Percentiles rank a stretch among this genome's conserved stretches.
Conservation (phyloP, 495 filamentous ascomycete species). For the Chlorociboria aeruginascens region DNA sequence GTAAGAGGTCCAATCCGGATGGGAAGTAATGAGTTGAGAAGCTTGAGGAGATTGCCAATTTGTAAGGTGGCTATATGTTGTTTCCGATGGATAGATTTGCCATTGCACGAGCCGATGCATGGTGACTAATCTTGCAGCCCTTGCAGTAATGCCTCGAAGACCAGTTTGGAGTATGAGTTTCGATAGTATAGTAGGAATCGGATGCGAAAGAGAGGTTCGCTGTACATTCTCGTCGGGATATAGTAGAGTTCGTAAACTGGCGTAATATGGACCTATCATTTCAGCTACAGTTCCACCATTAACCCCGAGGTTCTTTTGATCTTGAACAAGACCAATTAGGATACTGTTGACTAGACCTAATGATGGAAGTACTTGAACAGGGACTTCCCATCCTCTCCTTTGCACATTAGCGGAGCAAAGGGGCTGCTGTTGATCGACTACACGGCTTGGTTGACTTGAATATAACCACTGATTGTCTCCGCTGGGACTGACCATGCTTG, state of each 20-base stretch:
- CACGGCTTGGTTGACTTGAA: too few relatives aligned
- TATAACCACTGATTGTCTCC: too few relatives aligned
- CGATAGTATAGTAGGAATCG: constrained; percentile 2
- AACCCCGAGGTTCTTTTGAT: constrained; percentile 1
- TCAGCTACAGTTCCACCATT: background rate
- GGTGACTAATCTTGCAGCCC: background rate
- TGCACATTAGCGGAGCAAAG: too few relatives aligned
- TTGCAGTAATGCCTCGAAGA: background rate
- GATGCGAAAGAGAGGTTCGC: background rate
- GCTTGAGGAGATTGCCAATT: constrained; percentile 12
- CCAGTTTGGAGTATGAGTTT: constrained; percentile 8
- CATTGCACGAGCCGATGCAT: constrained; percentile 14
- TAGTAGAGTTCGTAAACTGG: constrained; percentile 5
- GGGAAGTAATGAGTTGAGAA: constrained; percentile 17
- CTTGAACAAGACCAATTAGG: constrained; percentile 5
- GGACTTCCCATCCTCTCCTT: constrained; percentile 7
- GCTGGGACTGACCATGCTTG: too few relatives aligned
- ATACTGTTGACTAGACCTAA: constrained; percentile 7
- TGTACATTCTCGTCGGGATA: constrained; percentile 4
- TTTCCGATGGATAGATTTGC: constrained; percentile 15
- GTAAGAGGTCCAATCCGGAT: constrained; percentile 14
- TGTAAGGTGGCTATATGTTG: constrained; percentile 13
- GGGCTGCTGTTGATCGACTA: too few relatives aligned
- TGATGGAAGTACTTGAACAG: constrained; percentile 7
- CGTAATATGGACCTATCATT: constrained; percentile 1